A percentile compares a stretch with the other conserved stretches of the same genome.
phyloP scores from a whole-genome alignment of 805 yeast species.

The Saturnispora silvae region DNA sequence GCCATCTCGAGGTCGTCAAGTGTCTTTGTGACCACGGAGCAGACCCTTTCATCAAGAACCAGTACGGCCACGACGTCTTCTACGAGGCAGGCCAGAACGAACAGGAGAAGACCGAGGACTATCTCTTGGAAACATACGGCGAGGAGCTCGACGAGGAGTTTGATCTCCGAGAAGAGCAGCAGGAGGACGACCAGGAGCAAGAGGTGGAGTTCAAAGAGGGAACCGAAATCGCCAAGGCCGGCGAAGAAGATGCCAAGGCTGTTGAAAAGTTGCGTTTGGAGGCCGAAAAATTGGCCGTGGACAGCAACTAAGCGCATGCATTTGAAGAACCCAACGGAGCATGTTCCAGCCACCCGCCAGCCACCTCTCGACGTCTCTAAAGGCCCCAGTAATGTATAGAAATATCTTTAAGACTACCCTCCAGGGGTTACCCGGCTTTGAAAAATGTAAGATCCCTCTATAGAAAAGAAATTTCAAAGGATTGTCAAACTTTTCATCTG shows the following conservation, averaged over 20 bases:
- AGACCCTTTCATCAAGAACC: constrained; percentile 72
- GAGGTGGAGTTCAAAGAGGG: constrained; percentile 31
- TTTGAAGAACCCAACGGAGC: neutral
- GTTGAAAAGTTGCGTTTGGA: constrained; percentile 25
- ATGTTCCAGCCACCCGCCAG: no score
- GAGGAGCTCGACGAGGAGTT: constrained; percentile 52
- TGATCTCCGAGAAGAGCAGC: constrained; percentile 29
- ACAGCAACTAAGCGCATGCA: neutral
- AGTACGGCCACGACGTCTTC: constrained; percentile 69
- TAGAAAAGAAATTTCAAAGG: neutral
- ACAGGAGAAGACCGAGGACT: constrained; percentile 67
- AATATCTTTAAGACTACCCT: no score
- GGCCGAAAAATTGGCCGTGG: constrained; percentile 20
- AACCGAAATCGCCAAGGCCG: constrained; percentile 38
- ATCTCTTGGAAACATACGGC: constrained; percentile 54
- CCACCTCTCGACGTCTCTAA: no score
- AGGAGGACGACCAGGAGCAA: constrained; percentile 29
- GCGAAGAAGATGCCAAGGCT: constrained; percentile 35
- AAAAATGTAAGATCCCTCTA: no score
- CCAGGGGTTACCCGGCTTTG: constrained; percentile 5
- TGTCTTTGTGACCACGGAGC: constrained; percentile 66
- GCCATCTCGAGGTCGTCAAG: constrained; percentile 64
- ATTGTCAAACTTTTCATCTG: constrained; percentile 3
- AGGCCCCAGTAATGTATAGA: no score
- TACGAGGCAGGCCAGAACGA: constrained; percentile 81